These are phyloP conservation scores for Sphaceloma murrayae DNA, from an alignment of 2,329 filamentous ascomycete genomes.

Conservation along the genomic window DNA sequence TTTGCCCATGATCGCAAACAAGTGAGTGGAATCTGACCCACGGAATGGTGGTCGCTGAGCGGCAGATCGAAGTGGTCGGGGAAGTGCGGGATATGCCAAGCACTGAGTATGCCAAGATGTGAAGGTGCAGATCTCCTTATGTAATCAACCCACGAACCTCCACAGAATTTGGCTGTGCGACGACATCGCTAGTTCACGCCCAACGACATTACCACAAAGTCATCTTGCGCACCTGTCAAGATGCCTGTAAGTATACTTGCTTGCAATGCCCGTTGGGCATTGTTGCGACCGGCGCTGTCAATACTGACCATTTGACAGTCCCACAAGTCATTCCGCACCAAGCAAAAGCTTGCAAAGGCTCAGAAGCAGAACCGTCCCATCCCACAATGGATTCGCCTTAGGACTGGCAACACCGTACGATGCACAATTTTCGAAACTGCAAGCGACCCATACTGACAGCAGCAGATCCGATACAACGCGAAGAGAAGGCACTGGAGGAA, in stretches of 20 bases:
- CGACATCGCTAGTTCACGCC: constrained; percentile 12
- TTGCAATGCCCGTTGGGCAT: neutral
- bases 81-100: too few species aligned
- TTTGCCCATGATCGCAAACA: constrained; percentile 39
- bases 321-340: constrained; percentile 99
- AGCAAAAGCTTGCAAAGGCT: constrained; percentile 99
- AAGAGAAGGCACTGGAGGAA: constrained; percentile 99
- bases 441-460: constrained; percentile 2
- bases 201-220: constrained; percentile 18
- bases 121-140: neutral
- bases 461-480: constrained; percentile 82
- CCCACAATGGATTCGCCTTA: constrained; percentile 98
- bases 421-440: constrained; percentile 18
- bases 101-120: too few species aligned
- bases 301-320: constrained; percentile 49
- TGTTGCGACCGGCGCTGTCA: neutral
- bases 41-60: too few species aligned
- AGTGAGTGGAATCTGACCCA: neutral
- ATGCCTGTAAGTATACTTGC: constrained; percentile 19
- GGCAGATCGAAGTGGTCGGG: neutral
- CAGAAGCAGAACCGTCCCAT: constrained; percentile 99
- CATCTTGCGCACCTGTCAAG: constrained; percentile 16
- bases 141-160: constrained; percentile 11
- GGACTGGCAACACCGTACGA: constrained; percentile 91
- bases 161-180: constrained; percentile 10